These are phyloP conservation scores for Talaromyces sp. DNA, from an alignment of 2,329 filamentous ascomycete genomes.

Conservation along the genomic window DNA sequence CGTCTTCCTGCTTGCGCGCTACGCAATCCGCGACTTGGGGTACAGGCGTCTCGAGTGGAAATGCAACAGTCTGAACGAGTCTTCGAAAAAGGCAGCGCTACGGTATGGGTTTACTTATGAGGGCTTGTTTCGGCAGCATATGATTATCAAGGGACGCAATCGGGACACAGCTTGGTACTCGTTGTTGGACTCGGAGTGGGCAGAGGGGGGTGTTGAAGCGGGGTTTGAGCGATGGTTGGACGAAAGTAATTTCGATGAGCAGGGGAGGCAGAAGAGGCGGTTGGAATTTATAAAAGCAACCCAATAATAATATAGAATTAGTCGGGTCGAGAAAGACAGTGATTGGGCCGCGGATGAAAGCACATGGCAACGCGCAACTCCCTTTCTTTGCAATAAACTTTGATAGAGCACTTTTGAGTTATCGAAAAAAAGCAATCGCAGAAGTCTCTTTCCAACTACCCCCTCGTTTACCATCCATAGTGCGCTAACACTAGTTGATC, in stretches of 20 bases:
- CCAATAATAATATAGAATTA: too few relatives aligned
- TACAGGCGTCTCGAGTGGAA: conserved; percentile 63
- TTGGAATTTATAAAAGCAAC: neutral
- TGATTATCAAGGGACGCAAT: conserved; percentile 55
- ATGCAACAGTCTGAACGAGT: conserved; percentile 54
- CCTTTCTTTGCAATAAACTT: neutral
- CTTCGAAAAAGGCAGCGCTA: conserved; percentile 52
- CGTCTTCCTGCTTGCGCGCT: conserved; percentile 52
- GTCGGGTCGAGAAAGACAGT: neutral
- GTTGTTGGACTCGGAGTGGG: conserved; percentile 60
- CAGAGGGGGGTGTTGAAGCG: conserved; percentile 49
- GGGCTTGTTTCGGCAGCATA: conserved; percentile 59
- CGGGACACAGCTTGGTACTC: conserved; percentile 60
- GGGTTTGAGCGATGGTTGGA: conserved; percentile 56
- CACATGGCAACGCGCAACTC: neutral
- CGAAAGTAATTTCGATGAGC: conserved; percentile 53
- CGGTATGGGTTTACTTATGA: conserved; percentile 58
- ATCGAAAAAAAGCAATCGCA: neutral
- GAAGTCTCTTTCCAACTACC: too few relatives aligned
- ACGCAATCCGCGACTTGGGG: conserved; percentile 52
- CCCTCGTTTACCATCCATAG: neutral
- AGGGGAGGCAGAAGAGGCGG: conserved; percentile 50
- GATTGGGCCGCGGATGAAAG: neutral
- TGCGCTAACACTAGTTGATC: too few relatives aligned
- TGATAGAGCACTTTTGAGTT: neutral